phyloP scores from a whole-genome alignment of 768 basidiomycete genomes.

The Mrakia frigida region DNA sequence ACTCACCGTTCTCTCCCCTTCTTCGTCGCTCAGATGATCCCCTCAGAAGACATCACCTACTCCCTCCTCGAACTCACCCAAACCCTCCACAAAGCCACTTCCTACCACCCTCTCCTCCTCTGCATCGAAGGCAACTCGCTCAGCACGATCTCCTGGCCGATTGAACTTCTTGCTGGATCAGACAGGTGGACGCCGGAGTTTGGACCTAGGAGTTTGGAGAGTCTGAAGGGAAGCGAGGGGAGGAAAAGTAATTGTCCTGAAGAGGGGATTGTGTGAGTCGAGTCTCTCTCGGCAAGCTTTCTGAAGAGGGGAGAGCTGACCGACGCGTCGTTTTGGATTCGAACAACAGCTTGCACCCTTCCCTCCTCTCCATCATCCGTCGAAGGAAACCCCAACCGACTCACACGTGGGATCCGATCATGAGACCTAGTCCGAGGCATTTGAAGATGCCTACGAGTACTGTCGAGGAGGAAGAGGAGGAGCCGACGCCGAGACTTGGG shows the following conservation, averaged over 20 bases:
- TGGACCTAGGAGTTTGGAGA: neutral
- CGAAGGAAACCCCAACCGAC: conserved; percentile 2
- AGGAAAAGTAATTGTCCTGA: neutral
- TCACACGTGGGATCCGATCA: conserved; percentile 13
- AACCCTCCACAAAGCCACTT: neutral
- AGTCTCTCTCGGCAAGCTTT: neutral
- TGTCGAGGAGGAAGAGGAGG: neutral
- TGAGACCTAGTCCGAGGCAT: neutral
- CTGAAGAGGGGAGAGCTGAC: too few species aligned
- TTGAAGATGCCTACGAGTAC: neutral
- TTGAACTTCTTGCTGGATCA: neutral
- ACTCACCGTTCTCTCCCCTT: neutral
- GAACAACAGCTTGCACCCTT: neutral
- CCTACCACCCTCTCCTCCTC: neutral
- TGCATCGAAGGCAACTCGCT: conserved; percentile 10
- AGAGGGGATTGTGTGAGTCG: conserved; percentile 8
- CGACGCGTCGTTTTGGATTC: neutral
- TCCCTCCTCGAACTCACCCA: neutral
- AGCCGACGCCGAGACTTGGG: neutral
- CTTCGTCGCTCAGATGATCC: neutral
- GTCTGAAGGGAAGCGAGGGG: neutral
- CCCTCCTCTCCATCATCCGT: conserved; percentile 16
- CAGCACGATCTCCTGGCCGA: neutral
- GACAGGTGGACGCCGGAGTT: neutral
- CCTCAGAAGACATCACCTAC: conserved; percentile 9